These are phyloP conservation scores for Limnanthes douglasii DNA, from an alignment of 345 rosid species.

Conservation along the genomic window DNA sequence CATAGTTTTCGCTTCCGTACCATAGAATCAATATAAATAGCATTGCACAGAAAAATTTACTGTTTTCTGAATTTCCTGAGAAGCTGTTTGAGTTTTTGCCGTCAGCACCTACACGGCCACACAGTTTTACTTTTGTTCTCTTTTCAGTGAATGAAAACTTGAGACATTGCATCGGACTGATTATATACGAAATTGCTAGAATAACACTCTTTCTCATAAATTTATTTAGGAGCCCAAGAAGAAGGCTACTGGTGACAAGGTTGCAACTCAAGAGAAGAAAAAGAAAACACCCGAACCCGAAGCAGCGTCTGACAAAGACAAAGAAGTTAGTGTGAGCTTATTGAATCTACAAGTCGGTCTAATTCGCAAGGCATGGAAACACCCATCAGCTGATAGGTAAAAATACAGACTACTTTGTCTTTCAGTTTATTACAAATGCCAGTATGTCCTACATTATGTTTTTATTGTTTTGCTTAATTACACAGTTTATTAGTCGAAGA, in stretches of 20 bases:
- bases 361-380: conserved; percentile 87
- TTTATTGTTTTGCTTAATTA: conserved; percentile 3
- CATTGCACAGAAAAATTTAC: no score
- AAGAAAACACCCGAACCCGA: conserved; percentile 44
- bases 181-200: no score
- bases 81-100: no score
- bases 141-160: no score
- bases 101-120: no score
- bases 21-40: no score
- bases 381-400: conserved; percentile 98
- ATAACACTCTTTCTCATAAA: no score
- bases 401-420: conserved; percentile 10
- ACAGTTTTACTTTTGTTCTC: no score
- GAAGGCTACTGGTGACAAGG: conserved; percentile 31
- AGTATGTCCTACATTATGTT: not conserved
- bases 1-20: no score
- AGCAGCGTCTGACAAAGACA: conserved; percentile 49
- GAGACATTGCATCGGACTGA: no score
- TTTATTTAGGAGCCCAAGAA: conserved; percentile 27
- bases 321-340: conserved; percentile 77
- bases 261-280: conserved; percentile 47
- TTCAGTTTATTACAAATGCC: no score
- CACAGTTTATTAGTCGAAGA: conserved; percentile 95
- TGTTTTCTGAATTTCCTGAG: no score
- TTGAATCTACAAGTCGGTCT: conserved; percentile 81